These are phyloP conservation scores for Hypoxylon sp. DNA, from an alignment of 2,329 filamentous ascomycete species.

Conservation along the genomic window DNA sequence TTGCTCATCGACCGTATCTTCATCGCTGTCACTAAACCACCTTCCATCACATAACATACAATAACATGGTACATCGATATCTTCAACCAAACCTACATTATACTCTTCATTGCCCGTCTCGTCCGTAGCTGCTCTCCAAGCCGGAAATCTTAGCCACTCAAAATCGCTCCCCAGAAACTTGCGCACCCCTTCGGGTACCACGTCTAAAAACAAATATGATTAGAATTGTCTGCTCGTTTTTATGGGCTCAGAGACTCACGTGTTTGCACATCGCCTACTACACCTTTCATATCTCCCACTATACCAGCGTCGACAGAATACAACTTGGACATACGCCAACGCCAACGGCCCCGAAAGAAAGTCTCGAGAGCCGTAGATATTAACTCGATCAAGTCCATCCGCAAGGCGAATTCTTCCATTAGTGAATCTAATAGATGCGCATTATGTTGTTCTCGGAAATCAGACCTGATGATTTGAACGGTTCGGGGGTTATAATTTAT, in stretches of 20 bases:
- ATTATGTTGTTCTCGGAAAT: neutral
- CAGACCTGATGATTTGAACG: neutral
- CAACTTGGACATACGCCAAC: neutral
- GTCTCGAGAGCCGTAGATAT: neutral
- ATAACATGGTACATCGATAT: neutral
- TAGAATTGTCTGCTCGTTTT: no score
- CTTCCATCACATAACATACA: neutral
- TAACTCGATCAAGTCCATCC: neutral
- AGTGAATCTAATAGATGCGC: neutral
- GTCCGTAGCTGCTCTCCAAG: no score
- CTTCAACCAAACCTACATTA: neutral
- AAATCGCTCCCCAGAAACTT: neutral
- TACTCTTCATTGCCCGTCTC: neutral
- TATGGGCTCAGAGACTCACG: no score
- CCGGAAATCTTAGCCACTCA: neutral
- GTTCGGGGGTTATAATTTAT: no score
- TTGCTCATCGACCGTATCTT: no score
- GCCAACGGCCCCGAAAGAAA: neutral
- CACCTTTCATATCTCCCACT: neutral
- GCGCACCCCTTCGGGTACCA: neutral
- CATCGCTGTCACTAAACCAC: neutral
- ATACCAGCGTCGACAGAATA: neutral
- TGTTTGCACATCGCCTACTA: neutral
- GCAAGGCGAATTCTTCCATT: neutral
- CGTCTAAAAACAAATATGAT: neutral